Evolutionary conservation across 805 yeast genomes (phyloP).

Genomic region (Starmerella floris): DNA sequence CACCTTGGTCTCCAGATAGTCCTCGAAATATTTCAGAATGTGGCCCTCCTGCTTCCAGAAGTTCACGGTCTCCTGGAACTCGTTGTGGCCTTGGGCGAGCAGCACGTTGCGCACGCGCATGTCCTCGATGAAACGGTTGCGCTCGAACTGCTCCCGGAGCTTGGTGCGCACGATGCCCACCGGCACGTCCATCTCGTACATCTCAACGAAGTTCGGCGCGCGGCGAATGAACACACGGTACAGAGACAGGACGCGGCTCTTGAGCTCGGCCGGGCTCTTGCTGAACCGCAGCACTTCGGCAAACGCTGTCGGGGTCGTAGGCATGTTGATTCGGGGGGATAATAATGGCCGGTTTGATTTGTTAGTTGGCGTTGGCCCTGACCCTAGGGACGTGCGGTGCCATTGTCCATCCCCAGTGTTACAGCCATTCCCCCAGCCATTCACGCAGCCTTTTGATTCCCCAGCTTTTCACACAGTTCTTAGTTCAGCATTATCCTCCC

Average conservation of each 20-base stretch:
- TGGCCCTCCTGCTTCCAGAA: constrained; percentile 87
- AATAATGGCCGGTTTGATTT: too few relatives aligned
- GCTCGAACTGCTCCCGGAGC: constrained; percentile 79
- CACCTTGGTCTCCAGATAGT: constrained; percentile 43
- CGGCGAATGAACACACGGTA: constrained; percentile 56
- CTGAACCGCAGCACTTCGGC: constrained; percentile 69
- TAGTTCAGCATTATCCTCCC: too few relatives aligned
- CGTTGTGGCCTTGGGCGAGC: constrained; percentile 77
- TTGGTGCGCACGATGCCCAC: constrained; percentile 66
- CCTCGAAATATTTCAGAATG: constrained; percentile 68
- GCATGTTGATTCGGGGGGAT: constrained; percentile 26
- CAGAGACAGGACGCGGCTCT: constrained; percentile 48
- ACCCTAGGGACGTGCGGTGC: neutral
- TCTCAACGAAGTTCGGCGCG: constrained; percentile 33
- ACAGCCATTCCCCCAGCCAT: too few relatives aligned
- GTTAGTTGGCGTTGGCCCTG: neutral
- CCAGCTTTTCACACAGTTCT: too few relatives aligned
- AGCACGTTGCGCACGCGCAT: constrained; percentile 53
- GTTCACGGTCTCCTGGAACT: constrained; percentile 73
- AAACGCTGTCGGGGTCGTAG: constrained; percentile 68
- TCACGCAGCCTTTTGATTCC: too few relatives aligned
- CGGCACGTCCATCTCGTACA: constrained; percentile 41
- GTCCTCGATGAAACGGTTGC: constrained; percentile 62
- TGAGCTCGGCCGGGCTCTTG: constrained; percentile 46
- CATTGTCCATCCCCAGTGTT: too few relatives aligned